Evolutionary conservation across 164 flowering plant species (phyloP).

Genomic region (Annona squamosa): DNA sequence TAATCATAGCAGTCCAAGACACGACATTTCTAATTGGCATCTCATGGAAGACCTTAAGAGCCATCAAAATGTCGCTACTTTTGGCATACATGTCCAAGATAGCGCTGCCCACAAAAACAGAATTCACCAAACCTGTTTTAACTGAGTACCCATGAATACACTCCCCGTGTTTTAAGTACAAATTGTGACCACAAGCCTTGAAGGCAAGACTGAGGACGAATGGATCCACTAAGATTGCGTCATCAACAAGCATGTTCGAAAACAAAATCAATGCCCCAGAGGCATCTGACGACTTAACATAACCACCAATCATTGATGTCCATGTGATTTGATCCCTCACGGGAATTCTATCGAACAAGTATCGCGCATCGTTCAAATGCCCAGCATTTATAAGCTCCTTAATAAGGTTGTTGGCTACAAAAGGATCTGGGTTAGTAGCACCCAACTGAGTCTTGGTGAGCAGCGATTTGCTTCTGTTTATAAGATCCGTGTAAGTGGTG

Average conservation of each 20-base stretch:
- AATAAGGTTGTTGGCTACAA: slow-evolving; percentile 33
- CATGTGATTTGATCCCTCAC: slow-evolving; percentile 64
- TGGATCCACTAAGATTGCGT: slow-evolving; percentile 39
- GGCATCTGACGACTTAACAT: slow-evolving; percentile 34
- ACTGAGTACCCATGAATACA: slow-evolving; percentile 56
- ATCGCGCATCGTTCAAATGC: slow-evolving; percentile 44
- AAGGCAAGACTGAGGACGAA: slow-evolving; percentile 56
- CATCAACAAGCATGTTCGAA: slow-evolving; percentile 40
- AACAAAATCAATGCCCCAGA: slow-evolving; percentile 53
- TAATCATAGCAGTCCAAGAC: slow-evolving; percentile 78
- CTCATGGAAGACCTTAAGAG: slow-evolving; percentile 57
- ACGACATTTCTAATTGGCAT: slow-evolving; percentile 75
- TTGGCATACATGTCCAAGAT: slow-evolving; percentile 72
- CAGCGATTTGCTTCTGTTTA: slow-evolving; percentile 1
- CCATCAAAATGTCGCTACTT: slow-evolving; percentile 29
- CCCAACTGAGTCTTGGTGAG: slow-evolving; percentile 9
- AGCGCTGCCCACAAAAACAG: slow-evolving; percentile 83
- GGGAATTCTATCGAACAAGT: slow-evolving; percentile 64
- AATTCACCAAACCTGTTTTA: slow-evolving; percentile 51
- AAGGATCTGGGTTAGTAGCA: slow-evolving; percentile 14
- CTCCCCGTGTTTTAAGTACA: slow-evolving; percentile 34
- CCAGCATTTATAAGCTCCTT: slow-evolving; percentile 38
- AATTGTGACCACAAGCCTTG: slow-evolving; percentile 62
- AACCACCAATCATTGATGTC: slow-evolving; percentile 69
- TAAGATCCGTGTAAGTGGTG: slow-evolving; percentile 5